phyloP scores from a whole-genome alignment of 2,329 filamentous ascomycete genomes.

The Paracoccidioides brasiliensis region DNA sequence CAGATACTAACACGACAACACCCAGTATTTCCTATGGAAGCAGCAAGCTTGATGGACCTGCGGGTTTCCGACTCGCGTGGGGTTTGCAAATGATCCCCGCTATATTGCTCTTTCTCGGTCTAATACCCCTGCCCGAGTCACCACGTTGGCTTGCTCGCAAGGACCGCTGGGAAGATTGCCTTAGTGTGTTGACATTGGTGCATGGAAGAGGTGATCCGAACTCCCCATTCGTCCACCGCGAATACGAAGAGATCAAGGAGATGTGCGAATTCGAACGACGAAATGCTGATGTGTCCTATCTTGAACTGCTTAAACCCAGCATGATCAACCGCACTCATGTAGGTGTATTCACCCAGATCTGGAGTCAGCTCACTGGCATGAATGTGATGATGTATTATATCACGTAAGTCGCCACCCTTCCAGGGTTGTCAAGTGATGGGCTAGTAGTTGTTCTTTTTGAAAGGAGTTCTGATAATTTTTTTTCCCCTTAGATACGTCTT shows the following conservation, averaged over 20 bases:
- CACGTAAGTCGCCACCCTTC: constrained; percentile 20
- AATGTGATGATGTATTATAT: constrained; percentile 66
- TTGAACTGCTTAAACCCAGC: constrained; percentile 58
- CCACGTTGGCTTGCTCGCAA: constrained; percentile 52
- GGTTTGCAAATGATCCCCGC: constrained; percentile 51
- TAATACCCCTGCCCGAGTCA: constrained; percentile 43
- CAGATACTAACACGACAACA: background rate
- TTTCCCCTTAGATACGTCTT: constrained; percentile 44
- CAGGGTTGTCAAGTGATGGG: too few species aligned
- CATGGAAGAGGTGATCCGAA: constrained; percentile 53
- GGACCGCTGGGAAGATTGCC: constrained; percentile 44
- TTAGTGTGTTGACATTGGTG: constrained; percentile 39
- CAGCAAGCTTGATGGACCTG: constrained; percentile 41
- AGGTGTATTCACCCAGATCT: constrained; percentile 60
- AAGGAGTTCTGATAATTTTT: background rate
- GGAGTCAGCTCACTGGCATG: constrained; percentile 65
- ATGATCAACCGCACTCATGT: constrained; percentile 63
- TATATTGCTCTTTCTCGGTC: constrained; percentile 43
- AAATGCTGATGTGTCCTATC: constrained; percentile 55
- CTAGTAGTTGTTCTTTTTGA: background rate
- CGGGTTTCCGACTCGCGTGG: constrained; percentile 53
- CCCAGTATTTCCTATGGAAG: constrained; percentile 44
- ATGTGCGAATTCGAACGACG: constrained; percentile 60
- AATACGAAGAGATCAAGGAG: constrained; percentile 59
- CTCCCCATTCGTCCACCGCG: constrained; percentile 51